Base-by-base conservation (phyloP, 495 filamentous ascomycete species). In the Trichoderma reesei region DNA sequence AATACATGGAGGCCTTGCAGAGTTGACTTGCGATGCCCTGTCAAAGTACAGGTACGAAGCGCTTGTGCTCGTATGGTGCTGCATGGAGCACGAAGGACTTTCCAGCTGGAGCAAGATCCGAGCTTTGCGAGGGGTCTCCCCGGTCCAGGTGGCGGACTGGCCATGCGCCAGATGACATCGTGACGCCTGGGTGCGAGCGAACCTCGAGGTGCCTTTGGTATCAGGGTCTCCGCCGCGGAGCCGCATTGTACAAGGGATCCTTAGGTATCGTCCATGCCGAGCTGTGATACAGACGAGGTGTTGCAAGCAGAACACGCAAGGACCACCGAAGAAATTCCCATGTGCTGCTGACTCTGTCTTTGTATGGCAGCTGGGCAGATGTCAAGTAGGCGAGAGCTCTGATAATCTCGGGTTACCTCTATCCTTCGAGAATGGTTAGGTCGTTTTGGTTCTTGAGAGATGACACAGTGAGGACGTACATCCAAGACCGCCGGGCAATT, bases 1-100 rank as follows among this genome's bases (percentile, higher is more conserved):
- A n/a, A 56, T 56, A 56, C 51, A 56, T 56, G 51, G 51, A 56
- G 20, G 20, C 51, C 20, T 56, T 56, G 51, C 51, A 9, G 34
- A 33, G 51, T 56, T 56, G 51, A 56, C 14, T 56, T 56, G 51
- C 51, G 26, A 56, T 2, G 51, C 9, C 51, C 34, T 56, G 51
- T 33, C 51, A 56, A 14, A 18, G 51, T 31, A 56, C 51, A 48
- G 44, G 20, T 26, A 26, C 26, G 8, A 16, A 20, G 44, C 20
- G 20, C 44, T 20, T 48, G 44, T 48, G 11, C 11, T 39, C 38
- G 38, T 39, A 39, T 26, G 26, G 26, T 26, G 26, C 26, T 26
- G 26, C 26, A 26, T 26, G 26, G 38, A 39, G 38, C 6, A 6
- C 6, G 38, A 7, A 6, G 38, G 6, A 56, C 51, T 33, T 56